phyloP scores from a whole-genome alignment of 2,329 filamentous ascomycete genomes.

The Epichloe amarillans region DNA sequence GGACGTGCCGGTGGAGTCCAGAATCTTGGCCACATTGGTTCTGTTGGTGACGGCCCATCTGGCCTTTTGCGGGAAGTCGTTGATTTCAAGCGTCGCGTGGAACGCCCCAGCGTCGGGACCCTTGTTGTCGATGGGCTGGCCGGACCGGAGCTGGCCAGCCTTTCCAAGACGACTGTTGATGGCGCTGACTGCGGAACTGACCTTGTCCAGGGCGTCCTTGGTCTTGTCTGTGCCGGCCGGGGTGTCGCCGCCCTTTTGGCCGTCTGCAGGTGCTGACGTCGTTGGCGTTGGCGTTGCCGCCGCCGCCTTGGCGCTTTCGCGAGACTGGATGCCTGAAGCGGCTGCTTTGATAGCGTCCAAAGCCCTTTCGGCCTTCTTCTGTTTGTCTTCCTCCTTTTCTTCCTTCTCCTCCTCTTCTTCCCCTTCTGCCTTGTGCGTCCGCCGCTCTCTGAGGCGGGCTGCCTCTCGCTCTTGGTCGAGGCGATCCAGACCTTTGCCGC shows the following conservation, averaged over 20 bases:
- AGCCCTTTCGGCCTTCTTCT: conserved; percentile 57
- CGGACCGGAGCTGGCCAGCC: conserved; percentile 76
- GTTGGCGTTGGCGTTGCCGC: conserved; percentile 8
- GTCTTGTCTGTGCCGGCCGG: conserved; percentile 44
- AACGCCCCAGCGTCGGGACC: conserved; percentile 93
- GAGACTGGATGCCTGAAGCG: conserved; percentile 41
- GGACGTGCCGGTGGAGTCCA: conserved; percentile 85
- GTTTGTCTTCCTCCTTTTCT: conserved; percentile 61
- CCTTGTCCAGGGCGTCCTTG: conserved; percentile 68
- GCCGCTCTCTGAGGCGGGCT: conserved; percentile 72
- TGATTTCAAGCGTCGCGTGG: conserved; percentile 96
- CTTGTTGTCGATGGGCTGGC: conserved; percentile 95
- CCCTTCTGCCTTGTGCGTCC: conserved; percentile 78
- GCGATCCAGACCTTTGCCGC: conserved; percentile 83
- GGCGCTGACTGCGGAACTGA: conserved; percentile 76
- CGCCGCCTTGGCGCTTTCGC: conserved; percentile 31
- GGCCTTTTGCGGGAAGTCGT: conserved; percentile 97
- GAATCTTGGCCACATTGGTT: conserved; percentile 95
- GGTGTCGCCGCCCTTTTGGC: conserved; percentile 29
- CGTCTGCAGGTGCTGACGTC: conserved; percentile 20
- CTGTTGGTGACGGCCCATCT: conserved; percentile 97
- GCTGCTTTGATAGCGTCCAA: conserved; percentile 51
- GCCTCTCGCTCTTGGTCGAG: conserved; percentile 86
- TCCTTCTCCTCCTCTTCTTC: conserved; percentile 74
- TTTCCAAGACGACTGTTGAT: conserved; percentile 86